These are phyloP conservation scores for Claviceps humidiphila DNA, from an alignment of 2,329 filamentous ascomycete species.

Conservation along the genomic window DNA sequence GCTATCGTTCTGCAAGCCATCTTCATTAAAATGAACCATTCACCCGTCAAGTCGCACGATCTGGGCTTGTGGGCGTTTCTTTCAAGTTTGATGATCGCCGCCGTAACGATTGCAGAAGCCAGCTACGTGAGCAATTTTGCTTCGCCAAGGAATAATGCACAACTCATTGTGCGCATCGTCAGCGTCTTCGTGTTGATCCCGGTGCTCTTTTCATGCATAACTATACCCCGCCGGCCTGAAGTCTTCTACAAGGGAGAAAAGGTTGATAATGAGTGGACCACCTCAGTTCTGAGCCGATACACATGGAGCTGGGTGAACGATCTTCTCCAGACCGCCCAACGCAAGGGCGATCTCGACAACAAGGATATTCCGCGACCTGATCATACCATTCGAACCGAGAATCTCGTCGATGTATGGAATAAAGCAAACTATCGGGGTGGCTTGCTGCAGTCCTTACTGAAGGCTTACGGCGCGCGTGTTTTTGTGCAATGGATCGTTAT, in stretches of 20 bases:
- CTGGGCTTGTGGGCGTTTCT: constrained; percentile 39
- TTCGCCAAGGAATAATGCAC: constrained; percentile 23
- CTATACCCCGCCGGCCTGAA: constrained; percentile 53
- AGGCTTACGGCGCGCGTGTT: constrained; percentile 43
- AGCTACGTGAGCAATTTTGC: constrained; percentile 20
- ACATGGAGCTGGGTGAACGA: constrained; percentile 52
- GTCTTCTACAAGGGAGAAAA: constrained; percentile 44
- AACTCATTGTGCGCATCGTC: constrained; percentile 30
- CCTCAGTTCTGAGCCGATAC: constrained; percentile 45
- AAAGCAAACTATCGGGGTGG: constrained; percentile 29
- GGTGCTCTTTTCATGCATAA: constrained; percentile 35
- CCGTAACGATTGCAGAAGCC: constrained; percentile 32
- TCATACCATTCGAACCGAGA: constrained; percentile 38
- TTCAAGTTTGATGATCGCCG: constrained; percentile 31
- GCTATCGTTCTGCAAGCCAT: constrained; percentile 39
- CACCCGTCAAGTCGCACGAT: constrained; percentile 37
- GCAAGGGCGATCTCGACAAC: constrained; percentile 47
- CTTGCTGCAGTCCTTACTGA: constrained; percentile 48
- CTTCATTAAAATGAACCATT: constrained; percentile 33
- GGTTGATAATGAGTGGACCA: constrained; percentile 52
- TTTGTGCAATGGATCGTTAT: constrained; percentile 46
- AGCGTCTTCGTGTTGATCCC: constrained; percentile 32
- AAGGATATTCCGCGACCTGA: constrained; percentile 49
- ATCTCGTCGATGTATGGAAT: constrained; percentile 37
- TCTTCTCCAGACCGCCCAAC: constrained; percentile 40